Conservation (phyloP, 2,329 filamentous ascomycete genomes). For the Thielaviopsis ethacetica region DNA sequence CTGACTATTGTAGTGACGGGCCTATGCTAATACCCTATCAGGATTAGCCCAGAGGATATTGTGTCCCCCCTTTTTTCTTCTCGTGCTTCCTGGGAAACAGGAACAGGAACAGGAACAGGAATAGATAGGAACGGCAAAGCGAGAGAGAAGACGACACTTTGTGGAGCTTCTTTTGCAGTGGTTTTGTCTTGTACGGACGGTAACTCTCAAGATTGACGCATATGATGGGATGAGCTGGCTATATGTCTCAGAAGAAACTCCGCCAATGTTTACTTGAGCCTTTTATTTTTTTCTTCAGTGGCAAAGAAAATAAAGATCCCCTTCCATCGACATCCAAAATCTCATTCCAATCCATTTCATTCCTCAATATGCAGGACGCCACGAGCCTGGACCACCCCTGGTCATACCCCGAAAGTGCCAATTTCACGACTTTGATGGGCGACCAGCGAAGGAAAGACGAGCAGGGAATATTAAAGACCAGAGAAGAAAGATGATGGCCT, state of each 20-base stretch:
- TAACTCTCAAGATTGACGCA: no score
- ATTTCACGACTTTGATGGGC: slow-evolving; percentile 4
- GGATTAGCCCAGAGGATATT: slow-evolving; percentile 4
- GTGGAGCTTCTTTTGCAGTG: no score
- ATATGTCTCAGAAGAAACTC: no score
- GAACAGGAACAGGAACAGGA: neutral
- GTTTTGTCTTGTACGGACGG: no score
- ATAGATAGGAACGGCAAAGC: no score
- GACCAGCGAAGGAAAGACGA: neutral
- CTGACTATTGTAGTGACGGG: slow-evolving; percentile 4
- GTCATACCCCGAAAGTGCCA: slow-evolving; percentile 6
- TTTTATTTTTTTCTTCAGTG: no score
- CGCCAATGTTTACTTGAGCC: no score
- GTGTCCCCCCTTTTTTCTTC: slow-evolving; percentile 1
- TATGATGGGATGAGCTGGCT: no score
- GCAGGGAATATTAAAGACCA: neutral
- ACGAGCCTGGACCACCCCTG: slow-evolving; percentile 5
- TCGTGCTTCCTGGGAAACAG: neutral
- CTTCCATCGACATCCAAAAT: neutral
- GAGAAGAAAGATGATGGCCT: neutral
- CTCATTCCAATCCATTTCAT: neutral
- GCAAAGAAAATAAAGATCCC: no score
- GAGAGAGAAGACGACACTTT: neutral
- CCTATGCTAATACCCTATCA: slow-evolving; percentile 2
- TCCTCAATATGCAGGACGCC: neutral